Conservation (phyloP, 2,329 filamentous ascomycete species). For the Nemania sp. region DNA sequence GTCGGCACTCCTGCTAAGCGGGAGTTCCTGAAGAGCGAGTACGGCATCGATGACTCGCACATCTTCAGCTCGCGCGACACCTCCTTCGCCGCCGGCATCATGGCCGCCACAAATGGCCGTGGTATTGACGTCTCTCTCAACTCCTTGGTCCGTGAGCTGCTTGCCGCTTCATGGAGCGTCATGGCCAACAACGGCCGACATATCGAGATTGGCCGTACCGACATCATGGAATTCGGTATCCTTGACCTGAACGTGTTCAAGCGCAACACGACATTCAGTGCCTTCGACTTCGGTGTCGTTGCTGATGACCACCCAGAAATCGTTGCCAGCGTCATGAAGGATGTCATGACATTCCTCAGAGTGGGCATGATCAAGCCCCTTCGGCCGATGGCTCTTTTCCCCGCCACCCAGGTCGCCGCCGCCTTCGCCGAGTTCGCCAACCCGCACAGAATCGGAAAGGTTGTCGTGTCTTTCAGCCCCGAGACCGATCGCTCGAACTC, state of each 20-base stretch:
- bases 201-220: conserved; percentile 23
- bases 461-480: conserved; percentile 17
- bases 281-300: conserved; percentile 23
- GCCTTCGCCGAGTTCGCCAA: conserved; percentile 27
- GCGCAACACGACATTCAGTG: conserved; percentile 25
- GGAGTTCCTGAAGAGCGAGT: conserved; percentile 38
- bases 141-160: conserved; percentile 40
- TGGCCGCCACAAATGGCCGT: conserved; percentile 36
- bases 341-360: conserved; percentile 22
- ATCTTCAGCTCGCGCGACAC: conserved; percentile 47
- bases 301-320: conserved; percentile 26
- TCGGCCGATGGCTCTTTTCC: conserved; percentile 21
- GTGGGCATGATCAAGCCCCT: conserved; percentile 24
- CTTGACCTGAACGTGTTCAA: conserved; percentile 24
- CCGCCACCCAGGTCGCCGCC: conserved; percentile 12
- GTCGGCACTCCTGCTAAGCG: conserved; percentile 45
- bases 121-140: conserved; percentile 53
- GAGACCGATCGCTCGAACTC: not conserved
- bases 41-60: conserved; percentile 42
- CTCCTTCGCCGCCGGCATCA: conserved; percentile 43
- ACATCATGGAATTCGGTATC: conserved; percentile 21
- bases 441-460: conserved; percentile 26
- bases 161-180: conserved; percentile 19
- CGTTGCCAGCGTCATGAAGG: conserved; percentile 23
- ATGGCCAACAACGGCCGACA: conserved; percentile 14